Conservation (phyloP, 371 early-diverging fungal species). For the Capniomyces stellatus region DNA sequence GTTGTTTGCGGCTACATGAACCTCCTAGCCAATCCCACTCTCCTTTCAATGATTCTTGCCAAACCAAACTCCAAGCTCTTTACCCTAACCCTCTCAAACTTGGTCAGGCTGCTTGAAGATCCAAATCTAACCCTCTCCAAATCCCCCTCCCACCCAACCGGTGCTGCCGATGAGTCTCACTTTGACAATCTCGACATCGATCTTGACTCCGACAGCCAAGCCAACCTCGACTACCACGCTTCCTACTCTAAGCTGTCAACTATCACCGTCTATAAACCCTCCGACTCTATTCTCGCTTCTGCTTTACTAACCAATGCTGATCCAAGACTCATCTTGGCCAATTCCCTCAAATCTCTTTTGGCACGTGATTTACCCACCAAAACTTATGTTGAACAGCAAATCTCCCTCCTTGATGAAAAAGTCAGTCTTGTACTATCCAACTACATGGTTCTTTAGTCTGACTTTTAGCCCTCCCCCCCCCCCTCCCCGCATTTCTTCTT, state of each 20-base stretch:
- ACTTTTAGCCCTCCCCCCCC: no score
- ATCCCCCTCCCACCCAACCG: neutral
- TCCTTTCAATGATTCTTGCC: neutral
- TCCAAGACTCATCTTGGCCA: no score
- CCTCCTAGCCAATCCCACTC: neutral
- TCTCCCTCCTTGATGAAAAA: no score
- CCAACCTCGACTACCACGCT: neutral
- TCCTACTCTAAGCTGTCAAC: neutral
- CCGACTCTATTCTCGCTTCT: neutral
- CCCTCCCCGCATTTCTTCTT: no score
- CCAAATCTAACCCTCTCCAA: neutral
- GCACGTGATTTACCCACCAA: no score
- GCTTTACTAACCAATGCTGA: no score
- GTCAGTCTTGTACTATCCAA: no score
- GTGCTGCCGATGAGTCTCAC: neutral
- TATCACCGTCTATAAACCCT: neutral
- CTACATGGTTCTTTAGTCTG: no score
- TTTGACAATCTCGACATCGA: neutral
- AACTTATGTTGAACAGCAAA: no score
- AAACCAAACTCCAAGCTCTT: neutral
- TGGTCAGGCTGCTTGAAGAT: neutral
- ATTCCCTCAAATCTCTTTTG: no score
- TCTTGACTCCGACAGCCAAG: neutral
- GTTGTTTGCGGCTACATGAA: neutral
- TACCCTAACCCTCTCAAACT: neutral